These are phyloP conservation scores for Pneumocystis carinii DNA, from an alignment of 1,139 yeast genomes.

Conservation along the genomic window DNA sequence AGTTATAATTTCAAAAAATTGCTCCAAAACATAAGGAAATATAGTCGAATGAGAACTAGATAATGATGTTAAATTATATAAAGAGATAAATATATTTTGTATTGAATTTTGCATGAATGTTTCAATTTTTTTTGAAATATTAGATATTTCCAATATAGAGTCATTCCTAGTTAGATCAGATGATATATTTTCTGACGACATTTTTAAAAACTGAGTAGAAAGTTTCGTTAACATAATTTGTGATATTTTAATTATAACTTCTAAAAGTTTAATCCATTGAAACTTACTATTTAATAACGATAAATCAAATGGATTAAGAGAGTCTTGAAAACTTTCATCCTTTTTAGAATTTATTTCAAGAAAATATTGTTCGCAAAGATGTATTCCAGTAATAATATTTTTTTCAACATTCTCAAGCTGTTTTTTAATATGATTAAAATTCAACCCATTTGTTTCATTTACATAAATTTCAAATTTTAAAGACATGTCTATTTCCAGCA, in stretches of 20 bases:
- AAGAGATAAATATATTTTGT: background rate
- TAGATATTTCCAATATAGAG: background rate
- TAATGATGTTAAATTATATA: background rate
- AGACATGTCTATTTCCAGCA: background rate
- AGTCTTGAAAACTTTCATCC: background rate
- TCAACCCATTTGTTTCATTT: background rate
- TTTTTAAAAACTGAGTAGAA: background rate
- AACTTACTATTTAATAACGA: background rate
- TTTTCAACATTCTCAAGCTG: background rate
- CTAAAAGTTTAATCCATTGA: background rate
- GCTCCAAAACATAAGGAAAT: conserved; percentile 37
- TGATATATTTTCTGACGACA: background rate
- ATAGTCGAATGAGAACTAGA: background rate
- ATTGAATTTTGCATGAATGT: background rate
- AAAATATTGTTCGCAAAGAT: background rate
- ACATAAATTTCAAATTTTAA: background rate
- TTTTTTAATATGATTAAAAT: background rate
- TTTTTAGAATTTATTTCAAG: background rate
- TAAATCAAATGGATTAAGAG: background rate
- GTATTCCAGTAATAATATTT: background rate
- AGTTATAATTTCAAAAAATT: conserved; percentile 28
- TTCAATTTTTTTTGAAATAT: background rate
- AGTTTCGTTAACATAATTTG: background rate
- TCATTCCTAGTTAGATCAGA: background rate
- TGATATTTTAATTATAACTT: background rate